Percentiles rank a stretch among this genome's conserved stretches.
phyloP scores from a whole-genome alignment of 306 rosid genomes.

The Cicer cuneatum region DNA sequence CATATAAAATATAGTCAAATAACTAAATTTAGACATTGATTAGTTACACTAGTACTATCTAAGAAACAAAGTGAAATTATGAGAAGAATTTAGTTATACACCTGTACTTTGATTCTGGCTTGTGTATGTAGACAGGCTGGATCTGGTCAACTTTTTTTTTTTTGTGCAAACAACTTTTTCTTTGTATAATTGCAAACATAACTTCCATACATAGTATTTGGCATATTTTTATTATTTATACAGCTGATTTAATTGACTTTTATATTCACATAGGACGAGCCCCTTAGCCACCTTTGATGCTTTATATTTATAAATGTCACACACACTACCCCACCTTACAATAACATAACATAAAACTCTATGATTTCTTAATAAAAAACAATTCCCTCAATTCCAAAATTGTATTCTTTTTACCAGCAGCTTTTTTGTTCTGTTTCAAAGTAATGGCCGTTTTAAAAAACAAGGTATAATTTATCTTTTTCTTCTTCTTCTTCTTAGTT shows the following conservation, averaged over 20 bases:
- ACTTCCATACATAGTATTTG: constrained; percentile 32
- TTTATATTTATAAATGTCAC: constrained; percentile 5
- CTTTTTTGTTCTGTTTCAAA: no score
- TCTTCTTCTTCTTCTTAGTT: no score
- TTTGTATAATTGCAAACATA: constrained; percentile 12
- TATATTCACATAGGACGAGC: constrained; percentile 17
- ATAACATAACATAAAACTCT: neutral
- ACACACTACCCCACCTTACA: constrained; percentile 24
- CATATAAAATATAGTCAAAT: neutral
- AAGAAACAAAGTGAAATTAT: neutral
- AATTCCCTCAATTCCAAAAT: no score
- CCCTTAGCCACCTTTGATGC: constrained; percentile 44
- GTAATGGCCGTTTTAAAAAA: no score
- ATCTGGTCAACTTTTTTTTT: constrained; percentile 42
- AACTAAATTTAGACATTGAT: neutral
- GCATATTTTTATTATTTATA: constrained; percentile 1
- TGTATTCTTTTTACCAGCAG: no score
- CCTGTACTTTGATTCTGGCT: neutral
- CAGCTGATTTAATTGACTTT: constrained; percentile 54
- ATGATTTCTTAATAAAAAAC: neutral
- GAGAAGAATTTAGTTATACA: constrained; percentile 12
- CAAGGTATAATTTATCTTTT: no score
- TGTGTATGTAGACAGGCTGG: constrained; percentile 43
- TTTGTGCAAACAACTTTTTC: neutral
- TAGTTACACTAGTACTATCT: neutral